Evolutionary conservation across 1,284 basidiomycete species (phyloP).

Genomic region (Meripilus lineatus): DNA sequence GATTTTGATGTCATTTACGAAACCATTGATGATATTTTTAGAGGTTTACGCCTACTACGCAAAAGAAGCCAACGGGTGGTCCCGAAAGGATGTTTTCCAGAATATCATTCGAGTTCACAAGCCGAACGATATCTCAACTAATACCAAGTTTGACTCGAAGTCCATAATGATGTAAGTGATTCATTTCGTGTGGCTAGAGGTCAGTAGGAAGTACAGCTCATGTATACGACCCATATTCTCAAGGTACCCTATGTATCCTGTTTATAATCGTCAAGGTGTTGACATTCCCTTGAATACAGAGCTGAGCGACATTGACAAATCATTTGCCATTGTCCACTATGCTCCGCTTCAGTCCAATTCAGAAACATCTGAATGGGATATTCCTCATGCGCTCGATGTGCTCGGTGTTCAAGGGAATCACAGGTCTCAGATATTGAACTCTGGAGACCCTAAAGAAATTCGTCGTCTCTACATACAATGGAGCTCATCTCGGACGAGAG

Average conservation of each 20-base stretch:
- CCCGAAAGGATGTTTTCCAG: no score
- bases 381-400: conserved; percentile 3
- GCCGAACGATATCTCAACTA: no score
- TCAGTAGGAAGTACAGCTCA: no score
- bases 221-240: background rate
- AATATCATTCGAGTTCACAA: no score
- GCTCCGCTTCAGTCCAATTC: background rate
- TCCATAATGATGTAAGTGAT: conserved; percentile 11
- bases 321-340: conserved; percentile 4
- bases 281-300: conserved; percentile 4
- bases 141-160: conserved; percentile 15
- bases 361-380: conserved; percentile 5
- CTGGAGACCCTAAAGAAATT: background rate
- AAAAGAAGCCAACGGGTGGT: no score
- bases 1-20: no score
- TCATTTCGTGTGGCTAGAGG: no score
- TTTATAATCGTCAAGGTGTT: background rate
- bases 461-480: background rate
- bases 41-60: no score
- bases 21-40: no score
- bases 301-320: conserved; percentile 7
- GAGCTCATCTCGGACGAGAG: no score
- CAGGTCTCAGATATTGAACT: background rate
- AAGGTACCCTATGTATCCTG: conserved; percentile 1
- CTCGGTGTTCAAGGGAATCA: background rate